Percentiles rank a stretch among this genome's conserved stretches.
These are phyloP conservation scores for Colletotrichum sp. DNA, from an alignment of 2,329 filamentous ascomycete genomes.

Conservation along the genomic window DNA sequence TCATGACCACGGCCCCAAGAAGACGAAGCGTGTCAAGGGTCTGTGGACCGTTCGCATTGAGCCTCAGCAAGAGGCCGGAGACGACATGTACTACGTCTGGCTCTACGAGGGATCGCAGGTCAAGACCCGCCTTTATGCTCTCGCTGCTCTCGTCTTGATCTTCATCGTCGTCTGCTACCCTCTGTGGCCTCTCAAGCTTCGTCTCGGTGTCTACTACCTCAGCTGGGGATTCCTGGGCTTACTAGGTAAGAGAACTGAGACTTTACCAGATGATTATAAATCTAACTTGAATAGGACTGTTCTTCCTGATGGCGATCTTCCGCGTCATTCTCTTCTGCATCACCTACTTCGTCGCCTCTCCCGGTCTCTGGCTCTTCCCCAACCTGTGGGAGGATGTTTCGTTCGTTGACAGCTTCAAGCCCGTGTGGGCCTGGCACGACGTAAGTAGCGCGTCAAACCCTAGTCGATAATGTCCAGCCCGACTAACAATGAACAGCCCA, in stretches of 20 bases:
- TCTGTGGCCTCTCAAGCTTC: conserved; percentile 89
- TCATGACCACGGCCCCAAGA: conserved; percentile 74
- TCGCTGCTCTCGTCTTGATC: conserved; percentile 80
- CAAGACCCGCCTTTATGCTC: conserved; percentile 92
- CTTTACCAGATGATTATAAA: not conserved
- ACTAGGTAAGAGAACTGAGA: conserved; percentile 59
- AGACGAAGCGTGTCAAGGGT: conserved; percentile 89
- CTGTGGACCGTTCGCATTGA: conserved; percentile 96
- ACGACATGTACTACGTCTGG: conserved; percentile 96
- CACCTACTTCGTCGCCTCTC: conserved; percentile 83
- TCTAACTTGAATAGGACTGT: conserved; percentile 71
- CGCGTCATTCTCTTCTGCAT: conserved; percentile 91
- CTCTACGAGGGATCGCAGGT: conserved; percentile 93
- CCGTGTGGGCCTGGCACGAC: conserved; percentile 98
- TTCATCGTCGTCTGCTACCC: conserved; percentile 94
- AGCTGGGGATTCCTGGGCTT: conserved; percentile 92
- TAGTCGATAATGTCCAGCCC: not conserved
- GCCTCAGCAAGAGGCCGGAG: conserved; percentile 87
- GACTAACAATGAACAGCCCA: conserved; percentile 32
- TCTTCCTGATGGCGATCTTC: conserved; percentile 98
- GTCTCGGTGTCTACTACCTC: conserved; percentile 95
- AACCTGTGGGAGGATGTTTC: conserved; percentile 99
- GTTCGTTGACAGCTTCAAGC: conserved; percentile 96
- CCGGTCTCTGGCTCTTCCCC: conserved; percentile 97
- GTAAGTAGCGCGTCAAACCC: conserved; percentile 52